phyloP scores from a whole-genome alignment of 2,329 filamentous ascomycete species.

The Dryadomyces quercivorus region DNA sequence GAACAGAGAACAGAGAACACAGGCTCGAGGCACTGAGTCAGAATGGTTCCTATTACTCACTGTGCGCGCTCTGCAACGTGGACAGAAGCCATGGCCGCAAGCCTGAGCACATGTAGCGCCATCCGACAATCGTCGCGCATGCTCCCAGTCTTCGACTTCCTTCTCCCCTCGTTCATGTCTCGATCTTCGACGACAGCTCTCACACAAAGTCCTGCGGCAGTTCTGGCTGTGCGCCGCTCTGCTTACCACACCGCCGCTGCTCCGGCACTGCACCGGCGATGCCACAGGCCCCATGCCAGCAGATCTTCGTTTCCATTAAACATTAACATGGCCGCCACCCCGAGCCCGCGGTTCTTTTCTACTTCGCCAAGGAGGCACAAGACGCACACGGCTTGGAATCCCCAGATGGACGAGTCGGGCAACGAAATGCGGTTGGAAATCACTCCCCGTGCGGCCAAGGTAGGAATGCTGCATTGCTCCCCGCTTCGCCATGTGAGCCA shows the following conservation, averaged over 20 bases:
- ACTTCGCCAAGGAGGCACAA: slow-evolving; percentile 22
- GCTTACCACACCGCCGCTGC: background rate
- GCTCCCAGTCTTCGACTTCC: background rate
- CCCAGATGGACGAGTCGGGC: slow-evolving; percentile 68
- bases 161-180: background rate
- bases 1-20: background rate
- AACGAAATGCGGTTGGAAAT: slow-evolving; percentile 77
- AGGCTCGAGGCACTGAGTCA: background rate
- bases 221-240: background rate
- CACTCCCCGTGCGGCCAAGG: slow-evolving; percentile 68
- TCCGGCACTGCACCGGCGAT: background rate
- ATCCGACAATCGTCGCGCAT: background rate
- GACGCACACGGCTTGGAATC: slow-evolving; percentile 52
- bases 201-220: background rate
- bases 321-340: background rate
- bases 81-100: background rate
- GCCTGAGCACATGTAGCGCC: background rate
- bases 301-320: background rate
- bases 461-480: slow-evolving; percentile 24
- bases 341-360: slow-evolving; percentile 20
- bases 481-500: background rate
- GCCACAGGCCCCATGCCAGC: background rate
- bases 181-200: background rate
- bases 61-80: background rate
- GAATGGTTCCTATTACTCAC: background rate